Percentiles rank a stretch among this genome's conserved stretches.
phyloP scores from a whole-genome alignment of 176 grass and related monocot genomes.

The Cenchrus americanus region DNA sequence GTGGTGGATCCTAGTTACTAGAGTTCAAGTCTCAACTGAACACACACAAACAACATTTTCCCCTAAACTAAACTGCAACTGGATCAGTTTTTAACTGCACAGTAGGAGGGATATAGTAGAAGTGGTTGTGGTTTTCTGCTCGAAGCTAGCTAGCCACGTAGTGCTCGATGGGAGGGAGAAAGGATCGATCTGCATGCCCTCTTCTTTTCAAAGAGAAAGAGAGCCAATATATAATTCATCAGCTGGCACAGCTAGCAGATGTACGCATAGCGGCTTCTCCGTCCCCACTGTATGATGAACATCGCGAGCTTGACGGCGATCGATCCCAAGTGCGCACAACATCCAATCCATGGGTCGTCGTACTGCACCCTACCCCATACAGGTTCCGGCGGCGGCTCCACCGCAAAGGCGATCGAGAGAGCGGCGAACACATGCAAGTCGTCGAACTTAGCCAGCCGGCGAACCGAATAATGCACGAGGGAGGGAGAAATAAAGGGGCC shows the following conservation, averaged over 20 bases:
- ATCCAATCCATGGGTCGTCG: neutral
- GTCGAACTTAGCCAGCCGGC: conserved; percentile 4
- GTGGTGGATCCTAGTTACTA: conserved; percentile 26
- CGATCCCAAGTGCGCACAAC: neutral
- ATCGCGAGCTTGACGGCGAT: neutral
- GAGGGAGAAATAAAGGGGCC: neutral
- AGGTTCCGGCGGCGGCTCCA: conserved; percentile 15
- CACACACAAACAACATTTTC: neutral
- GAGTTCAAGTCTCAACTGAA: neutral
- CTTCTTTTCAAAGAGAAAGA: too few species aligned
- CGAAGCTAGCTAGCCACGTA: neutral
- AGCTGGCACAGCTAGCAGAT: too few species aligned
- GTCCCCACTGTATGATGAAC: too few species aligned
- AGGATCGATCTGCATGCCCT: too few species aligned
- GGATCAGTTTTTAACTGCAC: neutral
- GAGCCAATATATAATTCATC: too few species aligned
- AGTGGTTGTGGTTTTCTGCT: neutral
- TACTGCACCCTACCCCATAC: neutral
- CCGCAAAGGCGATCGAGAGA: conserved; percentile 14
- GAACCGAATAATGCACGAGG: conserved; percentile 52
- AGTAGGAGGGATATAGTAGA: neutral
- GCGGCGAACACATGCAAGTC: neutral
- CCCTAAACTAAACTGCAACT: neutral
- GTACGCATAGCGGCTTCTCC: too few species aligned
- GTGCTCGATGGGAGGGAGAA: too few species aligned